Percentiles rank a stretch among this genome's conserved stretches.
Conservation (phyloP, 169 alveolate species). For the Fabrea salina region DNA sequence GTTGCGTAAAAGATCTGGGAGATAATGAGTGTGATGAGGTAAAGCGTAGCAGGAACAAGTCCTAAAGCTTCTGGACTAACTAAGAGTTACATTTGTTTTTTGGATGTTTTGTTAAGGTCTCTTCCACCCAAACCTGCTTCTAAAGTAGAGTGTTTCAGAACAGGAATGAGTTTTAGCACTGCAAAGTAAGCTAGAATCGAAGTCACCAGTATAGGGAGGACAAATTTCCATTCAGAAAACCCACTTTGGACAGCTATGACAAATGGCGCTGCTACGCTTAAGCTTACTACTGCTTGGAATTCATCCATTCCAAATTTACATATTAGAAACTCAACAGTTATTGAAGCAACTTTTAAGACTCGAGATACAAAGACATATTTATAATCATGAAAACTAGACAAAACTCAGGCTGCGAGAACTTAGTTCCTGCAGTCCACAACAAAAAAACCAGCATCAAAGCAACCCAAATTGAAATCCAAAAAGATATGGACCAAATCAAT, state of each 20-base stretch:
- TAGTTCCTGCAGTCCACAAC: no score
- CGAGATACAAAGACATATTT: no score
- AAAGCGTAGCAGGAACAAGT: conserved; percentile 83
- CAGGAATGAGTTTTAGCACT: conserved; percentile 48
- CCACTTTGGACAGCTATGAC: background rate
- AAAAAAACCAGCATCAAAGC: no score
- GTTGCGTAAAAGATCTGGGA: conserved; percentile 67
- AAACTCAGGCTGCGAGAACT: no score
- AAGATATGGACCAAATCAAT: no score
- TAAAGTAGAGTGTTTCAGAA: conserved; percentile 48
- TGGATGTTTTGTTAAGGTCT: conserved; percentile 70
- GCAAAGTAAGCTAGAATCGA: conserved; percentile 40
- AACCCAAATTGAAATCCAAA: no score
- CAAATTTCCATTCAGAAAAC: background rate
- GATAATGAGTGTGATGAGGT: conserved; percentile 70
- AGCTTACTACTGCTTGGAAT: no score
- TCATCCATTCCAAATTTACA: no score
- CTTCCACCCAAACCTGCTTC: conserved; percentile 64
- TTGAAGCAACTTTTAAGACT: no score
- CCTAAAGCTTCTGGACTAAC: conserved; percentile 88
- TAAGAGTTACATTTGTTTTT: conserved; percentile 51
- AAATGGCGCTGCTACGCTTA: no score
- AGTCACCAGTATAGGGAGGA: background rate
- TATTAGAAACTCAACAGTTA: no score
- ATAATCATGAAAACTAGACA: no score